Evolutionary conservation across 2,329 filamentous ascomycete genomes (phyloP).

Genomic region (Trichoderma aggressivum): DNA sequence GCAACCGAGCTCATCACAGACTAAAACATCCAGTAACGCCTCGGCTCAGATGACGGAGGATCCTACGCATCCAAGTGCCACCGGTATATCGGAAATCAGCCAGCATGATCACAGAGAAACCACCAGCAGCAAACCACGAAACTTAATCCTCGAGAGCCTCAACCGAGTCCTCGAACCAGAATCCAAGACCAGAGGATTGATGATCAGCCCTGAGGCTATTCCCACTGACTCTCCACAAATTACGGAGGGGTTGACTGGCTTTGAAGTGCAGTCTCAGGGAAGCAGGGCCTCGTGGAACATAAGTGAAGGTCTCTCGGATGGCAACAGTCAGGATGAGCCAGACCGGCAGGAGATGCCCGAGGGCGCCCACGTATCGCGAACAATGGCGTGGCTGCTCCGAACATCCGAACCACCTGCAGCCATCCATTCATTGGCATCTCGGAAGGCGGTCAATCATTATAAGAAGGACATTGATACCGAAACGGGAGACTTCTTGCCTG

Average conservation of each 20-base stretch:
- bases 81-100: background rate
- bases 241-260: background rate
- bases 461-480: slow-evolving; percentile 37
- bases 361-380: background rate
- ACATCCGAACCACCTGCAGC: background rate
- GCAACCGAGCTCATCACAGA: background rate
- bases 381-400: background rate
- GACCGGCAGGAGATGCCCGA: background rate
- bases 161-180: background rate
- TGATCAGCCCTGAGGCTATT: background rate
- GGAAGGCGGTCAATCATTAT: background rate
- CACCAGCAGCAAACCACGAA: background rate
- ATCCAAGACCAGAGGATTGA: background rate
- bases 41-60: background rate
- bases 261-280: background rate
- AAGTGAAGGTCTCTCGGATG: background rate
- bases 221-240: background rate
- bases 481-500: slow-evolving; percentile 34
- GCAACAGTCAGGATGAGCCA: background rate
- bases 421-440: background rate
- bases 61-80: background rate
- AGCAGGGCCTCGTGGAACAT: slow-evolving; percentile 5
- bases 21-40: background rate
- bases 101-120: background rate
- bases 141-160: background rate